Evolutionary conservation across 2,329 filamentous ascomycete genomes (phyloP), one percentile per base, ranked within the genome.

Genomic region (Fusarium napiforme): DNA sequence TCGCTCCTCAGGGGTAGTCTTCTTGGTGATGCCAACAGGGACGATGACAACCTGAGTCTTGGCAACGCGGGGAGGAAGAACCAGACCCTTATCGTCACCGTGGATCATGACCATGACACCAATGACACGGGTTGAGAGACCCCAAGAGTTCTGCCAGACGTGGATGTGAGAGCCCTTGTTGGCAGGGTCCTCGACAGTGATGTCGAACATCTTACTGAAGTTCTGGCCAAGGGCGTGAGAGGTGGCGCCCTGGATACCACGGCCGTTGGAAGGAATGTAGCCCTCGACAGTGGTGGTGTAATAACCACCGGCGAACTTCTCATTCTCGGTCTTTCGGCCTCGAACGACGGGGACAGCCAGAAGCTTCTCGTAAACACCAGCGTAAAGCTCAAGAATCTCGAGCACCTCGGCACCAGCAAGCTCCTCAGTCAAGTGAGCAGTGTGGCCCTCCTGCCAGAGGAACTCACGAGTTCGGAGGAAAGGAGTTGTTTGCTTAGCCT

Each of bases 41-140:
- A 99, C 92, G 71, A 99, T 89, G 75, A 98, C 89, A 49, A 91
- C 90, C 84, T 99, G 96, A 72, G 92, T 87, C 84, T 96, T 94
- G 73, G 95, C 92, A 59, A 98, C 93, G 63, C 95, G 90, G 45
- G 96, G 96, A 81, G 96, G 96, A 59, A 98, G 91, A 71, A 98
- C 95, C 23, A 99, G 88, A 73, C 96, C 96, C 84, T 96, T 96
- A 85, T 99, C 93, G 81, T 99, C 96, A 79, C 95, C 93, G 84
- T 99, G 96, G 69, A 97, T 95, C 91, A 99, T 96, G 79, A 98
- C 93, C 96, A 98, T 98, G 82, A 98, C 95, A 85, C 96, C 97
- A 75, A 99, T 97, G 64, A 96, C 94, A 81, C 96, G 94, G 61
- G 96, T 99, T 2, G 96, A 98, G 69, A 99, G 90, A 84, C 96